phyloP scores from a whole-genome alignment of 2,329 filamentous ascomycete genomes.

The Neonectria punicea region DNA sequence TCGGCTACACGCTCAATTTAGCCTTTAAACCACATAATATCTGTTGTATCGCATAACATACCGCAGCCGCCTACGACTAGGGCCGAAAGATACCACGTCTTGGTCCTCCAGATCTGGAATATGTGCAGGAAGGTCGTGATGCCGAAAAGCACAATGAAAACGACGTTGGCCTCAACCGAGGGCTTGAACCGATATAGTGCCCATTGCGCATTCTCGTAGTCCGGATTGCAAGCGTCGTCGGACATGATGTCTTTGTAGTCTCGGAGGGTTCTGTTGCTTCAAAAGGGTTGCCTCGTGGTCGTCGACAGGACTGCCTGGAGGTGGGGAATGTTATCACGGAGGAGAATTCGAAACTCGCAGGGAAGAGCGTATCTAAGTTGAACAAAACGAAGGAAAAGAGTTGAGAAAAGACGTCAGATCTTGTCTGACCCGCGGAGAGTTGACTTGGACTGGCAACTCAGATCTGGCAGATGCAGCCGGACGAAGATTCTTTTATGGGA shows the following conservation, averaged over 20 bases:
- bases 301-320: conserved; percentile 39
- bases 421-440: neutral
- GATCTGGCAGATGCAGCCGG: neutral
- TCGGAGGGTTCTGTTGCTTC: conserved; percentile 16
- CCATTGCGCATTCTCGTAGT: conserved; percentile 40
- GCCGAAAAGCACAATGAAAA: neutral
- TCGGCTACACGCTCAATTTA: conserved; percentile 32
- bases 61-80: conserved; percentile 38
- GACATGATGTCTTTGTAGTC: conserved; percentile 36
- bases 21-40: neutral
- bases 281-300: neutral
- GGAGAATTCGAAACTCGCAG: neutral
- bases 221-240: conserved; percentile 33
- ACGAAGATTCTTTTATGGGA: neutral
- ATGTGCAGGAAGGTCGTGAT: conserved; percentile 25
- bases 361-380: conserved; percentile 15
- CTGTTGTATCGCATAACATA: conserved; percentile 21
- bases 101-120: conserved; percentile 34
- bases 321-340: neutral
- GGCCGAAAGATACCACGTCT: conserved; percentile 15
- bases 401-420: neutral
- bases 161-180: conserved; percentile 30
- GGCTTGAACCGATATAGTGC: conserved; percentile 40
- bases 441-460: neutral
- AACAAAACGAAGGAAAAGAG: neutral